These are phyloP conservation scores for Phytophthora gonapodyides DNA, from an alignment of 352 stramenopile species.

Conservation along the genomic window DNA sequence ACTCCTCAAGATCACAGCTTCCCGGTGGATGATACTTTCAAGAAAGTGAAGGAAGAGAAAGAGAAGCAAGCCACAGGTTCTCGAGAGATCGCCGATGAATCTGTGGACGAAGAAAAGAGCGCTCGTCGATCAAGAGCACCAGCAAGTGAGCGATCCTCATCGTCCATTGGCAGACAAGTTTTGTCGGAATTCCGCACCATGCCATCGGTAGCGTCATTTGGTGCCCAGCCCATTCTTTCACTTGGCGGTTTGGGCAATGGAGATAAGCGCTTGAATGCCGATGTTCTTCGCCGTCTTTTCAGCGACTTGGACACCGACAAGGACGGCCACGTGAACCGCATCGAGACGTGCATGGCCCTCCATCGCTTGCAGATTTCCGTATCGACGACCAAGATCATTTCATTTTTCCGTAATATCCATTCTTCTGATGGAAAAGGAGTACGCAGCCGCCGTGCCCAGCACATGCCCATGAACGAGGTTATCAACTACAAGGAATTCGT, in stretches of 20 bases:
- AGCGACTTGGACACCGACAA: slow-evolving; percentile 70
- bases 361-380: slow-evolving; percentile 73
- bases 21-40: not conserved
- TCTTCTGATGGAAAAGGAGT: slow-evolving; percentile 7
- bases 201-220: slow-evolving; percentile 64
- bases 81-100: slow-evolving; percentile 2
- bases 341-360: slow-evolving; percentile 75
- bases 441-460: slow-evolving; percentile 3
- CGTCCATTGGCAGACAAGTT: slow-evolving; percentile 68
- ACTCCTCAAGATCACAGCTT: not conserved
- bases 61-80: not conserved
- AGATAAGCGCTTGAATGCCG: slow-evolving; percentile 39
- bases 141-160: slow-evolving; percentile 24
- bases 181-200: slow-evolving; percentile 76
- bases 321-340: slow-evolving; percentile 71
- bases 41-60: not conserved
- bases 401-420: slow-evolving; percentile 71
- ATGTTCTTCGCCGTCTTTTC: slow-evolving; percentile 79
- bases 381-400: slow-evolving; percentile 55
- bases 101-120: slow-evolving; percentile 10
- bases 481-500: slow-evolving; percentile 84
- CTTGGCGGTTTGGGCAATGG: slow-evolving; percentile 14
- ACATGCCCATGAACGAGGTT: slow-evolving; percentile 53
- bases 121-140: not conserved
- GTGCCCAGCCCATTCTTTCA: slow-evolving; percentile 30